Percentiles rank a stretch among this genome's conserved stretches.
Conservation (phyloP, 2,329 filamentous ascomycete species). For the Penicillium sp. region DNA sequence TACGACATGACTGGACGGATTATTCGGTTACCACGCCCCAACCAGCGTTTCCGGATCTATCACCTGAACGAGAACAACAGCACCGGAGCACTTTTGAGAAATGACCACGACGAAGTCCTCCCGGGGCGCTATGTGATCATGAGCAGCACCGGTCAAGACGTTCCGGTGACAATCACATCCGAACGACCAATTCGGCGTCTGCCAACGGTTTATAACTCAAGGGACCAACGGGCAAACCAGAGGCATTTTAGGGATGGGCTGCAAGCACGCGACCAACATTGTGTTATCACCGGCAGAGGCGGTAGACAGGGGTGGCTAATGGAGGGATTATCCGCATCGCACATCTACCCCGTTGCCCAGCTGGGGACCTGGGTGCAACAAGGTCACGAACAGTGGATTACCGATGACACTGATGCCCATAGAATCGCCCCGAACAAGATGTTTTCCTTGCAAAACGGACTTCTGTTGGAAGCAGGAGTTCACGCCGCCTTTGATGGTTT, state of each 20-base stretch:
- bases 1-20: background rate
- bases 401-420: background rate
- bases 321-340: background rate
- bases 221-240: background rate
- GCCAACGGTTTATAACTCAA: background rate
- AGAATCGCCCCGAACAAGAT: background rate
- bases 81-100: background rate
- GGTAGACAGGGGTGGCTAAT: background rate
- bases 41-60: background rate
- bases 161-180: background rate
- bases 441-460: slow-evolving; percentile 3
- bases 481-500: background rate
- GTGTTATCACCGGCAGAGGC: background rate
- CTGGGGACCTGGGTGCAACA: background rate
- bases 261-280: background rate
- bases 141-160: background rate
- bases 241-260: background rate
- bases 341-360: slow-evolving; percentile 1
- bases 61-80: background rate
- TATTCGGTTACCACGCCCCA: background rate
- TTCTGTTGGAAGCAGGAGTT: background rate
- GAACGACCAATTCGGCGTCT: background rate
- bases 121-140: background rate
- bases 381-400: background rate
- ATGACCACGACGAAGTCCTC: background rate